These are phyloP conservation scores for Verticillium klebahnii DNA, from an alignment of 2,329 filamentous ascomycete species.

Conservation along the genomic window DNA sequence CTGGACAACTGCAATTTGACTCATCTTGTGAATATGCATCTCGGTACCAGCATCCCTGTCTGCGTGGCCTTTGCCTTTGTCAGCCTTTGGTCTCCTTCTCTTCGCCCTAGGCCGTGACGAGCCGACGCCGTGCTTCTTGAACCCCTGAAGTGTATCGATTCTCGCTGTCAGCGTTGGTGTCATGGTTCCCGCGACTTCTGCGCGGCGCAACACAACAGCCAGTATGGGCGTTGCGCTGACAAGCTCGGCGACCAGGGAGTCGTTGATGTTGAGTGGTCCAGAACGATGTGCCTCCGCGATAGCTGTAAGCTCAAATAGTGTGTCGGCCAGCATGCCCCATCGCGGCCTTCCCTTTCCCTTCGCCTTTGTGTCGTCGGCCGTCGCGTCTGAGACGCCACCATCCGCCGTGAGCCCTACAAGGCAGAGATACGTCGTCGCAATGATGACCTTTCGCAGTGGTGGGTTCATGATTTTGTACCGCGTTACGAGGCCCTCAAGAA, in stretches of 20 bases:
- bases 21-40: constrained; percentile 77
- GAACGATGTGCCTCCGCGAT: constrained; percentile 61
- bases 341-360: constrained; percentile 48
- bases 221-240: constrained; percentile 77
- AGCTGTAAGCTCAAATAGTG: constrained; percentile 74
- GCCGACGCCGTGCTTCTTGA: constrained; percentile 49
- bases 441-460: constrained; percentile 60
- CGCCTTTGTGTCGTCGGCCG: not conserved
- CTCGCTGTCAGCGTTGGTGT: constrained; percentile 55
- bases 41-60: constrained; percentile 32
- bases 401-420: constrained; percentile 63
- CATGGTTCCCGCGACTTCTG: constrained; percentile 43
- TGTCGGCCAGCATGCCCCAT: constrained; percentile 72
- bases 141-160: constrained; percentile 54
- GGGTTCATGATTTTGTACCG: constrained; percentile 63
- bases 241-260: constrained; percentile 75
- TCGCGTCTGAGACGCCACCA: not conserved
- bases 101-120: constrained; percentile 46
- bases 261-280: constrained; percentile 51
- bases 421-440: constrained; percentile 71
- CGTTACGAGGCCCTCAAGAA: constrained; percentile 68
- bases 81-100: constrained; percentile 35
- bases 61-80: constrained; percentile 60
- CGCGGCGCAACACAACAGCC: constrained; percentile 52
- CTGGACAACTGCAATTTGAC: constrained; percentile 82